These are phyloP conservation scores for Globisporangium uncinulatum DNA, from an alignment of 352 stramenopile genomes.

Conservation along the genomic window DNA sequence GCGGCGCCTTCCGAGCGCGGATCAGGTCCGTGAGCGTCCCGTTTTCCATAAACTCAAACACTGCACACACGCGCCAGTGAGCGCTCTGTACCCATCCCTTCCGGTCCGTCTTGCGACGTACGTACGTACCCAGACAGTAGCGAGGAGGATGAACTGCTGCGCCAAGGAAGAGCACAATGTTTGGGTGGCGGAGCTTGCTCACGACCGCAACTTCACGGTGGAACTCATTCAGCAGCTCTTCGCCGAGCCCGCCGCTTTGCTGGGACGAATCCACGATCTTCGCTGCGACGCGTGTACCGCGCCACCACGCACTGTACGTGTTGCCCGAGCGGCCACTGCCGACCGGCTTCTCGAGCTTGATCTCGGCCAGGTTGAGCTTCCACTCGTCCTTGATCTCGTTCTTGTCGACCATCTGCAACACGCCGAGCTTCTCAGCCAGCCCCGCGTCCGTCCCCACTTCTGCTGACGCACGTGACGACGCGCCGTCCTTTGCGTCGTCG, in stretches of 20 bases:
- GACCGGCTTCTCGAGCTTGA: conserved; percentile 62
- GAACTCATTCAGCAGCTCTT: conserved; percentile 83
- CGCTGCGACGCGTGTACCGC: conserved; percentile 69
- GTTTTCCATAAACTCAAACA: conserved; percentile 88
- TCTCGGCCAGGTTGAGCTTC: conserved; percentile 69
- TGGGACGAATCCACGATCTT: conserved; percentile 76
- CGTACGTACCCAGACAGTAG: conserved; percentile 64
- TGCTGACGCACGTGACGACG: not conserved
- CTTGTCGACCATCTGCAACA: conserved; percentile 80
- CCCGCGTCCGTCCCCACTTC: conserved; percentile 22
- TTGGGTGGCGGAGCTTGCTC: conserved; percentile 80
- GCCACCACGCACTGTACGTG: conserved; percentile 78
- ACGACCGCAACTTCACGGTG: conserved; percentile 81
- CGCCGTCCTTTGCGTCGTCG: conserved; percentile 20
- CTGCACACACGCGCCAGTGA: conserved; percentile 16
- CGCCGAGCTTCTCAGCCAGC: conserved; percentile 62
- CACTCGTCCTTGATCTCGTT: conserved; percentile 83
- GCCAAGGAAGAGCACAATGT: conserved; percentile 84
- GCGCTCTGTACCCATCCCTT: too few species aligned
- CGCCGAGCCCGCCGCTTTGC: conserved; percentile 56
- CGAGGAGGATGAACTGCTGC: conserved; percentile 68
- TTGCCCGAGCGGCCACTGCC: conserved; percentile 69
- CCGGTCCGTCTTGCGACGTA: not conserved
- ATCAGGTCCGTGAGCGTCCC: conserved; percentile 84
- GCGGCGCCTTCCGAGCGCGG: conserved; percentile 45